phyloP scores from a whole-genome alignment of 257 asterid genomes.

The Nemophila menziesii region DNA sequence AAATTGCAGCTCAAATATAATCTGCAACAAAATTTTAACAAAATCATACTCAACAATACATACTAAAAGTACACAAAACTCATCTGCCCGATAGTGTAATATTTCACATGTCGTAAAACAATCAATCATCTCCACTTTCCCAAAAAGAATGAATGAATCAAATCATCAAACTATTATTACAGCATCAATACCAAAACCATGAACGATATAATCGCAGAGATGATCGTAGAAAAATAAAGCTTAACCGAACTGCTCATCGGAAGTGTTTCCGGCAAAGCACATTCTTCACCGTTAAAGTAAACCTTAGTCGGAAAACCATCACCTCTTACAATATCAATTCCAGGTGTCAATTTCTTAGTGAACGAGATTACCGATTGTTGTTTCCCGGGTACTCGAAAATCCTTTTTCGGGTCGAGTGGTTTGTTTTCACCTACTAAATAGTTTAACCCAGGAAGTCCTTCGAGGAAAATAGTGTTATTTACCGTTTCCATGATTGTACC shows the following conservation, averaged over 20 bases:
- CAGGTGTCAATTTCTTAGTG: conserved; percentile 40
- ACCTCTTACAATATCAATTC: conserved; percentile 28
- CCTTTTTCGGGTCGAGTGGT: conserved; percentile 45
- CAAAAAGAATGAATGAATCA: neutral
- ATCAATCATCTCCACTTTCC: neutral
- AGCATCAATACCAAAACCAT: neutral
- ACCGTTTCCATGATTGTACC: conserved; percentile 25
- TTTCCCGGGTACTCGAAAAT: conserved; percentile 53
- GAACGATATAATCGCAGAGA: neutral
- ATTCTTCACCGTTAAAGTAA: conserved; percentile 69
- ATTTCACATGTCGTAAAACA: neutral
- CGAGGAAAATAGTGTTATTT: conserved; percentile 33
- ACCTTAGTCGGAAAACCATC: conserved; percentile 70
- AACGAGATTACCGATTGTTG: conserved; percentile 52
- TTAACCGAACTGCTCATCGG: conserved; percentile 19
- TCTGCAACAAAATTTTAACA: neutral
- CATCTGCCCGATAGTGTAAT: no score
- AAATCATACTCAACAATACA: neutral
- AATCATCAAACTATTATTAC: neutral
- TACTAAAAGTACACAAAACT: neutral
- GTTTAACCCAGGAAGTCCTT: conserved; percentile 35
- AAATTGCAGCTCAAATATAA: neutral
- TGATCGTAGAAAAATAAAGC: neutral
- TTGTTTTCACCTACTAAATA: conserved; percentile 32
- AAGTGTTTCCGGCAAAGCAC: conserved; percentile 48